phyloP scores from a whole-genome alignment of 345 rosid genomes.

The Boechera stricta region DNA sequence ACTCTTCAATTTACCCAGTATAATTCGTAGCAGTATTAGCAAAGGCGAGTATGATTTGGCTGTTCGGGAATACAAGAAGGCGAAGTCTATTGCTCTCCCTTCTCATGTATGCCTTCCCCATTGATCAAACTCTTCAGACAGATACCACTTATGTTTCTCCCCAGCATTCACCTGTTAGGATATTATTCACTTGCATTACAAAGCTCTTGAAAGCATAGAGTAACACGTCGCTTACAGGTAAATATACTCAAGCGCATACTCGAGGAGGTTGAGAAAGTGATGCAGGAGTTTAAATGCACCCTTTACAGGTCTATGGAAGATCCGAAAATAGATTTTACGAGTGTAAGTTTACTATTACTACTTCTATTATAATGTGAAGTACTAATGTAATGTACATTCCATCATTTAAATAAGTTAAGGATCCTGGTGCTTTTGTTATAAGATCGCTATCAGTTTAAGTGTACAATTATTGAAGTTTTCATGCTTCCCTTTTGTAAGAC shows the following conservation, averaged over 20 bases:
- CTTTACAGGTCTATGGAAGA: slow-evolving; percentile 97
- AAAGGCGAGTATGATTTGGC: slow-evolving; percentile 97
- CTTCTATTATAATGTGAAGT: slow-evolving; percentile 2
- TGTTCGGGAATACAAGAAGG: slow-evolving; percentile 96
- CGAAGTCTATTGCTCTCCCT: slow-evolving; percentile 93
- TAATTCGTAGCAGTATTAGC: slow-evolving; percentile 85
- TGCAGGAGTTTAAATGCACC: slow-evolving; percentile 91
- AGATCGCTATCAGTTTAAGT: background rate
- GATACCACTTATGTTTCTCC: slow-evolving; percentile 1
- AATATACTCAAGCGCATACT: slow-evolving; percentile 91
- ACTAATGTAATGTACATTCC: slow-evolving; percentile 21
- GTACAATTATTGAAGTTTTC: slow-evolving; percentile 4
- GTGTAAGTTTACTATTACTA: slow-evolving; percentile 53
- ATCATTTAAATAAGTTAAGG: background rate
- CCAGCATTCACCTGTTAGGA: background rate
- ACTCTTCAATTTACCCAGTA: slow-evolving; percentile 91
- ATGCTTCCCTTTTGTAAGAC: slow-evolving; percentile 10
- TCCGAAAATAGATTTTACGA: slow-evolving; percentile 84
- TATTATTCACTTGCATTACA: slow-evolving; percentile 11
- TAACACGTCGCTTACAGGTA: slow-evolving; percentile 63
- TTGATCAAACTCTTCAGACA: slow-evolving; percentile 5
- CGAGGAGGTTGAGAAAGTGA: slow-evolving; percentile 97
- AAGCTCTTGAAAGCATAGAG: slow-evolving; percentile 23
- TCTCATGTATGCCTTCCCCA: slow-evolving; percentile 71
- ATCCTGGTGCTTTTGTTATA: slow-evolving; percentile 8